A percentile compares a stretch with the other conserved stretches of the same genome.
Conservation (phyloP, 257 asterid genomes). For the Nicotiana tomentosiformis region DNA sequence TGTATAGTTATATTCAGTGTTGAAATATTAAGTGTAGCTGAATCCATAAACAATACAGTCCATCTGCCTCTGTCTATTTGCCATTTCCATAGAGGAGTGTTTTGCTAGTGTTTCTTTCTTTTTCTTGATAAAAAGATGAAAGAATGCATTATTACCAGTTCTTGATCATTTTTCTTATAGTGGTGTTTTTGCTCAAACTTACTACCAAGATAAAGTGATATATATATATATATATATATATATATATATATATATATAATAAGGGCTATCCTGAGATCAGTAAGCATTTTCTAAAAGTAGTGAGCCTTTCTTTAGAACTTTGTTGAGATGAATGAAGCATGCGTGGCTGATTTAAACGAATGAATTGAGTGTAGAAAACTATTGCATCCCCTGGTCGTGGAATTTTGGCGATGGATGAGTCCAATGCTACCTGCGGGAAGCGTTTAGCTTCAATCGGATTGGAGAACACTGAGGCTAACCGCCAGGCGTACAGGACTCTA, state of each 20-base stretch:
- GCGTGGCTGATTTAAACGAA: background rate
- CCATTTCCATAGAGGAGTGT: background rate
- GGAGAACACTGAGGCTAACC: constrained; percentile 70
- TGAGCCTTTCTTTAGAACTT: background rate
- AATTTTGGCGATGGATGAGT: constrained; percentile 69
- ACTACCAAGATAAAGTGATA: background rate
- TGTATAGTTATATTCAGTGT: too few relatives aligned
- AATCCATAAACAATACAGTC: too few relatives aligned
- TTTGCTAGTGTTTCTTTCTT: background rate
- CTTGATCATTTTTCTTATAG: background rate
- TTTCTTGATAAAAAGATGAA: background rate
- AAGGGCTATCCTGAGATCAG: background rate
- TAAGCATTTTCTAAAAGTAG: background rate
- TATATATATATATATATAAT: background rate
- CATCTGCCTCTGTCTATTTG: too few relatives aligned
- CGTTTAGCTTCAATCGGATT: constrained; percentile 65
- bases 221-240: background rate
- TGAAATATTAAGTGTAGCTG: too few relatives aligned
- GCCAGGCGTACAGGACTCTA: constrained; percentile 62
- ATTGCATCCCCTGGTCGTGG: constrained; percentile 78
- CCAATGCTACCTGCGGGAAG: constrained; percentile 76
- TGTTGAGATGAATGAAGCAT: background rate
- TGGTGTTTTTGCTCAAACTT: background rate
- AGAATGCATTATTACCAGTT: background rate
- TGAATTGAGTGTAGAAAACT: constrained; percentile 38